Base-by-base conservation (phyloP, 495 filamentous ascomycete genomes). In the Cetradonia linearis region DNA sequence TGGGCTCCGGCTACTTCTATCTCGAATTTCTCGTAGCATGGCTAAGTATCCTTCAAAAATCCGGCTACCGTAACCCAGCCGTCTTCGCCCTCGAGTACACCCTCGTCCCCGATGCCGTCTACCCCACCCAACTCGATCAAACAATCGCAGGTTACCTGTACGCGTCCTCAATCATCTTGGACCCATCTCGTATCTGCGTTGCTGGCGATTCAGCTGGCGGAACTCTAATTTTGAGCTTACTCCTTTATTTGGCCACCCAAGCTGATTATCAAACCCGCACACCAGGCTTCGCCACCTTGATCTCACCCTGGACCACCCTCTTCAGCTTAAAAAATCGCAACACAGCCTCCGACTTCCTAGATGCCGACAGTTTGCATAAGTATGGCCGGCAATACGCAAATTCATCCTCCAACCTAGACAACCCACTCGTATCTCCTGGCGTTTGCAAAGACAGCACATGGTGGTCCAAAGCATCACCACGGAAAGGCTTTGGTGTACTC, bases 61-160 rank as follows among this genome's bases (percentile, higher is more conserved):
- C 73, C 37, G 85, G 85, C 16, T 89, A 84, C 66, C 54, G 67
- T 16, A 90, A 89, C 66, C 87, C 88, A 3, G 85, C 86, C 18
- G 77, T 91, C n/a, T 86, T 91, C 66, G 81, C 84, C 2, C 70
- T 91, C 7, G 87, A 91, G 56, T 91, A 91, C 66, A 86, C 83
- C 9, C 77, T 91, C 2, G 86, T 89, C n/a, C 88, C 87, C 13
- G 84, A 88, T 60, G 77, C 78, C 38, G 73, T 73, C 11, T 90
- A 85, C 65, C 87, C 87, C 7, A 79, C 73, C 10, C 88, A 90
- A 67, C 65, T 89, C 10, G 74, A 83, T 23, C 79, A 91, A 72
- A 78, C 78, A 1, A 68, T 85, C 33, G 70, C 75, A 33, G 87
- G 83, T 13, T 91, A 88, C 70, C 76, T 81, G 55, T 79, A 88